A percentile compares a stretch with the other conserved stretches of the same genome.
Conservation (phyloP, 164 flowering plant genomes). For the Magnolia sinica region DNA sequence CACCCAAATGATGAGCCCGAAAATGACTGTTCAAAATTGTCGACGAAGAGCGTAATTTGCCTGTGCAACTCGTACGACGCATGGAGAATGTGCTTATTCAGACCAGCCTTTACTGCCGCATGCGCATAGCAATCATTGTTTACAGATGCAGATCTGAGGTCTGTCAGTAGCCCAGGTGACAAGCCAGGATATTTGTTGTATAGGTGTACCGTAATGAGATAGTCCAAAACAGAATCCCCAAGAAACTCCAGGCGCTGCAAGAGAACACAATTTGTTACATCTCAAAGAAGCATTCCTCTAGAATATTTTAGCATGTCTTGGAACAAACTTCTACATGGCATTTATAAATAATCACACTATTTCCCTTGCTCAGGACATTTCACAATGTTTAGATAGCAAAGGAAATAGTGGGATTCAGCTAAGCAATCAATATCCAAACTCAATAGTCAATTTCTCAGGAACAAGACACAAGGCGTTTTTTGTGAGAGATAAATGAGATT, state of each 20-base stretch:
- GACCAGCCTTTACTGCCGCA: constrained; percentile 48
- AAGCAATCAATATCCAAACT: too few relatives aligned
- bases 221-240: constrained; percentile 86
- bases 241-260: constrained; percentile 83
- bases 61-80: constrained; percentile 49
- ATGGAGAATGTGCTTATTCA: constrained; percentile 67
- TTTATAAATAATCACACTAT: too few relatives aligned
- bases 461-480: too few relatives aligned
- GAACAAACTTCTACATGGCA: too few relatives aligned
- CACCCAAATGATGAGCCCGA: constrained; percentile 58
- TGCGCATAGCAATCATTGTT: constrained; percentile 83
- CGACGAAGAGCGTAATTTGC: constrained; percentile 35
- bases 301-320: background rate
- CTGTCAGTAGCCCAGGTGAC: constrained; percentile 71
- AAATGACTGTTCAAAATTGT: constrained; percentile 22
- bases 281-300: background rate
- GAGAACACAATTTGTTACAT: background rate
- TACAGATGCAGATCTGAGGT: constrained; percentile 81
- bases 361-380: too few relatives aligned
- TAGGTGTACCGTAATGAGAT: constrained; percentile 58
- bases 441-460: too few relatives aligned
- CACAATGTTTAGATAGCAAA: too few relatives aligned
- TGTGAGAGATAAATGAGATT: too few relatives aligned
- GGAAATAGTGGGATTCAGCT: too few relatives aligned
- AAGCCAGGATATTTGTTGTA: constrained; percentile 60